Evolutionary conservation across 345 rosid genomes (phyloP).

Genomic region (Gossypium bickii): DNA sequence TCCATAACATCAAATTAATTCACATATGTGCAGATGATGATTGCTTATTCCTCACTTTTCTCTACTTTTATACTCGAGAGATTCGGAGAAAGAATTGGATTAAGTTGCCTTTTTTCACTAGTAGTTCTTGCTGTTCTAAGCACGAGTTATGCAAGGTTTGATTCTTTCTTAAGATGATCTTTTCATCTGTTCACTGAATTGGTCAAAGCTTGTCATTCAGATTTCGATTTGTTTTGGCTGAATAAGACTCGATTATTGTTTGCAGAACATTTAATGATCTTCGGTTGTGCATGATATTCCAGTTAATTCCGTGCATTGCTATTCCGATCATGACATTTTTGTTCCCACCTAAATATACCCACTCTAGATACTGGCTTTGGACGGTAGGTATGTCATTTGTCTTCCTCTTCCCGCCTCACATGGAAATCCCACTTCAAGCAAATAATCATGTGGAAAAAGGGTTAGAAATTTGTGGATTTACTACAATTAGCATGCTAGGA

Average conservation of each 20-base stretch:
- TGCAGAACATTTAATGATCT: constrained; percentile 94
- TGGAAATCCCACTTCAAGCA: background rate
- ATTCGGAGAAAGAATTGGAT: constrained; percentile 57
- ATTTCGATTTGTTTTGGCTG: constrained; percentile 21
- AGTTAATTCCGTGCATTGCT: constrained; percentile 64
- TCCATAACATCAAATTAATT: constrained; percentile 7
- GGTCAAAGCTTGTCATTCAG: background rate
- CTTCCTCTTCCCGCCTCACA: background rate
- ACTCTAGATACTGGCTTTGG: constrained; percentile 76
- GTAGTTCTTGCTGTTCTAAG: constrained; percentile 47
- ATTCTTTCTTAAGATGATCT: constrained; percentile 4
- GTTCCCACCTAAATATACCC: constrained; percentile 68
- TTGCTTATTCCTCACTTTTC: constrained; percentile 76
- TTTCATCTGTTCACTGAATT: background rate
- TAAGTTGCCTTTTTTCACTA: constrained; percentile 52
- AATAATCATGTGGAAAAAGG: background rate
- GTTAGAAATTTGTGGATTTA: background rate
- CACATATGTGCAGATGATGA: constrained; percentile 65
- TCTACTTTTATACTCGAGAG: constrained; percentile 85
- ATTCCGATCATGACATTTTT: constrained; percentile 58
- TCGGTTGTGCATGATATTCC: constrained; percentile 83
- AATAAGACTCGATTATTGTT: constrained; percentile 43
- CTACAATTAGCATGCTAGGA: background rate
- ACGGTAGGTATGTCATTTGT: constrained; percentile 44
- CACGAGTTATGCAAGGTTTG: constrained; percentile 65